Percentiles rank a stretch among this genome's conserved stretches.
Evolutionary conservation across 1,284 basidiomycete genomes (phyloP).

Genomic region (Lentinus polychrous): DNA sequence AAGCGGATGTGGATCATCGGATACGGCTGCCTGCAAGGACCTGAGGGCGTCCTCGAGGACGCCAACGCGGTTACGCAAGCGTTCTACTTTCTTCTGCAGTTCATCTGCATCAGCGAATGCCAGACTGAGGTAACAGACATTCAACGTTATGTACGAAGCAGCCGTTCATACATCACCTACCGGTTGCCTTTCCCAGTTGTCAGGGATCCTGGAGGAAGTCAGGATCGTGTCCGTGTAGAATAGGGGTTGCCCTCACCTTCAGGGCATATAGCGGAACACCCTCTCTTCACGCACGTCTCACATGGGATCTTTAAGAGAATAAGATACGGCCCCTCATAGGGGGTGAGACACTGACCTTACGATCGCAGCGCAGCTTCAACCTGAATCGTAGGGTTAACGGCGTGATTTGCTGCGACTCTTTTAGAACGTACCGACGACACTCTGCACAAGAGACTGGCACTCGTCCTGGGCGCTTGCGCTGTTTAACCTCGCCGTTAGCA

Average conservation of each 20-base stretch:
- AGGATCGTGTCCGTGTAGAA: not conserved
- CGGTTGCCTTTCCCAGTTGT: constrained; percentile 48
- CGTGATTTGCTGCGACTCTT: not conserved
- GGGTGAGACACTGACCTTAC: constrained; percentile 40
- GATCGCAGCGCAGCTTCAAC: constrained; percentile 67
- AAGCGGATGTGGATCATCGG: constrained; percentile 40
- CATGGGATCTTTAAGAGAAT: constrained; percentile 48
- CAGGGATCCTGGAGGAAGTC: constrained; percentile 37
- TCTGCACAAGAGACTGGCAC: constrained; percentile 66
- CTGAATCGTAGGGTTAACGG: constrained; percentile 24
- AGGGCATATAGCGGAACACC: constrained; percentile 65
- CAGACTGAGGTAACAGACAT: constrained; percentile 30
- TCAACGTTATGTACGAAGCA: not conserved
- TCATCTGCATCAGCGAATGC: constrained; percentile 61
- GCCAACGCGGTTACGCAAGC: constrained; percentile 44
- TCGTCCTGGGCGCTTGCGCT: constrained; percentile 37
- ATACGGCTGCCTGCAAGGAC: constrained; percentile 38
- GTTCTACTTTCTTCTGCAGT: constrained; percentile 55
- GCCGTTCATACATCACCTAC: constrained; percentile 13
- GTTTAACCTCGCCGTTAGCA: constrained; percentile 16
- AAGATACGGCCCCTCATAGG: not conserved
- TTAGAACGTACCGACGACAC: constrained; percentile 44
- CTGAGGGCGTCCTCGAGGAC: constrained; percentile 53
- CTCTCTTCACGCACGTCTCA: constrained; percentile 62
- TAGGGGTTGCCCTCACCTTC: constrained; percentile 38